Evolutionary conservation across 2,329 filamentous ascomycete species (phyloP).

Genomic region (Zymoseptoria tritici): DNA sequence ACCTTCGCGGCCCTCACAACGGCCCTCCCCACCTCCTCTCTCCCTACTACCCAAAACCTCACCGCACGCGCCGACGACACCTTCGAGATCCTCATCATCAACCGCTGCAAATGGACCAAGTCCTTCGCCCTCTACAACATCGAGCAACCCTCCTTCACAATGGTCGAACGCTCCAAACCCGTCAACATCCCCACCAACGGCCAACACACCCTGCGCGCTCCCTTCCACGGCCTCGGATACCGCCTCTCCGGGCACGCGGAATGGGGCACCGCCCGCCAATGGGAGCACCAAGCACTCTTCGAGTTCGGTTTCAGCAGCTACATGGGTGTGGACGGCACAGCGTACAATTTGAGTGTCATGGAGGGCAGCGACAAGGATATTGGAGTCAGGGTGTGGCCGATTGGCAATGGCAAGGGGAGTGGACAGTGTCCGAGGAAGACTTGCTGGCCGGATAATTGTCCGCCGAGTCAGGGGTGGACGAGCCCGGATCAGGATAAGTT

Average conservation of each 20-base stretch:
- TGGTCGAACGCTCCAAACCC: conserved; percentile 17
- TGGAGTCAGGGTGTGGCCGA: conserved; percentile 18
- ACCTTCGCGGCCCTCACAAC: conserved; percentile 3
- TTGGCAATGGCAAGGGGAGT: conserved; percentile 16
- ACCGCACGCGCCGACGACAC: conserved; percentile 10
- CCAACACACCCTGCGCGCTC: conserved; percentile 13
- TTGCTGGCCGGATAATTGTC: conserved; percentile 20
- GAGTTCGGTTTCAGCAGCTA: conserved; percentile 25
- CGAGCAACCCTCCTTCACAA: conserved; percentile 14
- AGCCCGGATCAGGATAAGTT: conserved; percentile 17
- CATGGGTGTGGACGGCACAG: conserved; percentile 17
- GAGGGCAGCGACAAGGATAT: conserved; percentile 20
- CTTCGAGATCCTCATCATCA: conserved; percentile 23
- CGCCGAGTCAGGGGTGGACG: conserved; percentile 21
- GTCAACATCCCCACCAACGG: conserved; percentile 14
- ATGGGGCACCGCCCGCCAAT: conserved; percentile 20
- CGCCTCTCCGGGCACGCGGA: conserved; percentile 24
- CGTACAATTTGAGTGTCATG: conserved; percentile 25
- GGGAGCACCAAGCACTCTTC: conserved; percentile 22
- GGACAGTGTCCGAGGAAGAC: conserved; percentile 19
- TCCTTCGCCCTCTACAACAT: conserved; percentile 25
- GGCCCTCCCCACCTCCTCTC: conserved; percentile 1
- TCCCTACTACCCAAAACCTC: conserved; percentile 1
- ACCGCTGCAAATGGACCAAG: conserved; percentile 22
- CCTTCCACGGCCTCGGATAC: conserved; percentile 22